phyloP scores from a whole-genome alignment of 1,139 yeast species.

The Lizanozyma gosingica region DNA sequence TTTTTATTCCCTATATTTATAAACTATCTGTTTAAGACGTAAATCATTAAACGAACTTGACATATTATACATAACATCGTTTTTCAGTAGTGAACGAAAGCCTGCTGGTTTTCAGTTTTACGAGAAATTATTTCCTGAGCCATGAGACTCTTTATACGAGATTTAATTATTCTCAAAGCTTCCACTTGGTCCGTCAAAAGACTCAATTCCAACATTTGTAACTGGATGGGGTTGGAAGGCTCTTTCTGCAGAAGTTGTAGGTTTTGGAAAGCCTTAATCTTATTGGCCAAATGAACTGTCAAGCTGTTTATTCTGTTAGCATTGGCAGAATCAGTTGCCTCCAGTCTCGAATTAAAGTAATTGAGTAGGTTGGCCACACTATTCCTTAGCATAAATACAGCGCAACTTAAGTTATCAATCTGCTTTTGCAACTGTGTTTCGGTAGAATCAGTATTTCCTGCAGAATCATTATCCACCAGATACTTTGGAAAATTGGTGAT shows the following conservation, averaged over 20 bases:
- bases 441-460: neutral
- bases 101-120: no score
- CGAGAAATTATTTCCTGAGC: neutral
- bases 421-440: neutral
- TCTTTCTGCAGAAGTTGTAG: conserved; percentile 1
- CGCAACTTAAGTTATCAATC: neutral
- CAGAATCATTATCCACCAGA: neutral
- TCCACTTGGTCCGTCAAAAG: conserved; percentile 22
- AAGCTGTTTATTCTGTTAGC: conserved; percentile 11
- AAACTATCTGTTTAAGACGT: neutral
- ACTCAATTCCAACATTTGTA: conserved; percentile 20
- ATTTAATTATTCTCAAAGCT: conserved; percentile 6
- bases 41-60: neutral
- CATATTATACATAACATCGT: no score
- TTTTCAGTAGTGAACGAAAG: no score
- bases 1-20: neutral
- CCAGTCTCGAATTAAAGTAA: neutral
- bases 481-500: neutral
- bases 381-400: neutral
- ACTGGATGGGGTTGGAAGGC: conserved; percentile 6
- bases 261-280: conserved; percentile 10
- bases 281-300: conserved; percentile 19
- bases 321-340: neutral
- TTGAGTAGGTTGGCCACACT: neutral
- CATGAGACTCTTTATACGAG: neutral